A percentile compares a stretch with the other conserved stretches of the same genome.
Evolutionary conservation across 352 stramenopile genomes (phyloP).

Genomic region (Pythium grandisporangium): DNA sequence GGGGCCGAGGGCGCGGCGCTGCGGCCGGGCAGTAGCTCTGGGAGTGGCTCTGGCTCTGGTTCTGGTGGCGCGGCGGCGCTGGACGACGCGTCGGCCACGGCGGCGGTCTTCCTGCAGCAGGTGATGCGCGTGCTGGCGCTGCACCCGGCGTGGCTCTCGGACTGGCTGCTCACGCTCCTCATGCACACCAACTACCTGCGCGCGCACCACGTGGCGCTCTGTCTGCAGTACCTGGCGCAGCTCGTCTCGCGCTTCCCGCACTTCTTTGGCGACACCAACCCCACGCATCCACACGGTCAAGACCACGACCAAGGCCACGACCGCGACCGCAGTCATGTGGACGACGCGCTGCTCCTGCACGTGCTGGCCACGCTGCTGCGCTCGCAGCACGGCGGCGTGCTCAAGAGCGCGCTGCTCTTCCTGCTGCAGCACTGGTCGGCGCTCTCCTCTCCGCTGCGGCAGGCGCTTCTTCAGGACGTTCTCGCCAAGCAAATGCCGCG

Average conservation of each 20-base stretch:
- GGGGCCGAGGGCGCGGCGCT: too few species aligned
- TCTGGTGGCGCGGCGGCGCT: too few species aligned
- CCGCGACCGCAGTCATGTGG: conserved; percentile 13
- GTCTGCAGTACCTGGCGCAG: conserved; percentile 53
- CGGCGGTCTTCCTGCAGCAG: conserved; percentile 41
- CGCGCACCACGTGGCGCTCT: conserved; percentile 61
- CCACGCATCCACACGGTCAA: too few species aligned
- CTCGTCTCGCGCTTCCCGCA: conserved; percentile 41
- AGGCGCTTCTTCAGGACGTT: conserved; percentile 30
- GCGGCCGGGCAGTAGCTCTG: too few species aligned
- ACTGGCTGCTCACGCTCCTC: conserved; percentile 52
- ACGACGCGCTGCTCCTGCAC: conserved; percentile 26
- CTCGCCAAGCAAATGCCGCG: conserved; percentile 41
- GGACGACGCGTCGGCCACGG: neutral
- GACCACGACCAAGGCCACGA: too few species aligned
- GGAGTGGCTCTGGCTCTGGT: too few species aligned
- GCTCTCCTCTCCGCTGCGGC: conserved; percentile 48
- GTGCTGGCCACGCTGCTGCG: conserved; percentile 53
- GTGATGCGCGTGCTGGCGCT: conserved; percentile 43
- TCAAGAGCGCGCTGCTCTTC: conserved; percentile 60
- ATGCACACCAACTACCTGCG: conserved; percentile 58
- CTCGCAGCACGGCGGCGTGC: conserved; percentile 66
- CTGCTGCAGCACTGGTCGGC: conserved; percentile 47
- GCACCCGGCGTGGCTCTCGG: conserved; percentile 35
- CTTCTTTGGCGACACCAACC: conserved; percentile 31